These are phyloP conservation scores for Boletus sp. DNA, from an alignment of 768 basidiomycete species.

Conservation along the genomic window DNA sequence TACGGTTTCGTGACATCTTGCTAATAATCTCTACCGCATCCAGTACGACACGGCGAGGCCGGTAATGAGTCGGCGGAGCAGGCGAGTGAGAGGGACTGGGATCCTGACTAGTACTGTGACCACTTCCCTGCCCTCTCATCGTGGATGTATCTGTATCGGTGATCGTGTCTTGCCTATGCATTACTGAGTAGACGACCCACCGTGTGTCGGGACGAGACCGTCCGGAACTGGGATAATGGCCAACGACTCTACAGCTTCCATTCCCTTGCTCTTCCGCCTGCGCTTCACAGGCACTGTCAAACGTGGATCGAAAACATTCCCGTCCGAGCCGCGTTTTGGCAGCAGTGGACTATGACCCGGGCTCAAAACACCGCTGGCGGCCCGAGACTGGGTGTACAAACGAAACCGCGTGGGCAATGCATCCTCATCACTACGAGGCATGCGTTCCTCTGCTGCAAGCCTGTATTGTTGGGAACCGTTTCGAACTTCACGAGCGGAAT, in stretches of 20 bases:
- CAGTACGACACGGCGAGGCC: conserved; percentile 8
- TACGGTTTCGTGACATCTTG: neutral
- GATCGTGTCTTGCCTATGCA: neutral
- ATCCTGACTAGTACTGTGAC: neutral
- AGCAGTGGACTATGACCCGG: neutral
- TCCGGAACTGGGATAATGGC: neutral
- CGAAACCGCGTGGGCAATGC: conserved; percentile 12
- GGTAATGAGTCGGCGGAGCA: neutral
- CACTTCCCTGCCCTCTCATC: neutral
- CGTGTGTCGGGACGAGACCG: neutral
- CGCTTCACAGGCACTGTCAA: neutral
- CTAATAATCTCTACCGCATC: conserved; percentile 21
- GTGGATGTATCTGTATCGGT: neutral
- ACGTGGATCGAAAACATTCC: neutral
- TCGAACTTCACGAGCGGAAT: neutral
- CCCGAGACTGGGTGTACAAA: neutral
- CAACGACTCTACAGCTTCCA: neutral
- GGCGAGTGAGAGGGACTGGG: neutral
- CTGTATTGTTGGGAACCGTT: neutral
- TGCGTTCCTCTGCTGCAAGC: neutral
- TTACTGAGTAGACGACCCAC: neutral
- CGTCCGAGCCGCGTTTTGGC: neutral
- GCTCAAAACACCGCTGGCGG: too few species aligned
- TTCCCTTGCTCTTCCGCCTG: neutral
- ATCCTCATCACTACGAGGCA: neutral